phyloP scores from a whole-genome alignment of 495 filamentous ascomycete genomes.

The Xylaria cubensis region DNA sequence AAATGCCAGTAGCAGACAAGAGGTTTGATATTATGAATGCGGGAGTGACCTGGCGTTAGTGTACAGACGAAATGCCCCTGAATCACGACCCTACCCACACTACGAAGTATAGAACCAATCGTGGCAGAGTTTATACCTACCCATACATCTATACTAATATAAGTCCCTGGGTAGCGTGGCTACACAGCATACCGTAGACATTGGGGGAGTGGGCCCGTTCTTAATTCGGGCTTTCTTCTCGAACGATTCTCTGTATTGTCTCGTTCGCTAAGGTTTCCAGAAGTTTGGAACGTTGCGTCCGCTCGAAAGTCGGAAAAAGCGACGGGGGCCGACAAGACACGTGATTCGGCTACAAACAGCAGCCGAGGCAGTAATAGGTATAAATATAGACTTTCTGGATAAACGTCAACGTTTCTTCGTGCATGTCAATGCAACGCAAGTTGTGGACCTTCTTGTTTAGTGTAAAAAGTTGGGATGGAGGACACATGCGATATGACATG shows the following conservation, averaged over 20 bases:
- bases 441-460: constrained; percentile 7
- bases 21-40: not conserved
- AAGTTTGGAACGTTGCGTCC: constrained; percentile 17
- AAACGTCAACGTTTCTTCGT: not conserved
- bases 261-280: constrained; percentile 1
- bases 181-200: too few relatives aligned
- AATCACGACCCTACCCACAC: not conserved
- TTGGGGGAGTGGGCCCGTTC: constrained; percentile 8
- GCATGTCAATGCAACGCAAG: constrained; percentile 11
- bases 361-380: not conserved
- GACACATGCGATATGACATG: not conserved
- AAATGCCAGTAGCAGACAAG: too few relatives aligned
- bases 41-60: not conserved
- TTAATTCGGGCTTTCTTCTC: constrained; percentile 20
- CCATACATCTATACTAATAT: constrained; percentile 1
- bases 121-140: not conserved
- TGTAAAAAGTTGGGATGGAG: not conserved
- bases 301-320: not conserved
- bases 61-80: constrained; percentile 10
- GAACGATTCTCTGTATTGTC: constrained; percentile 17
- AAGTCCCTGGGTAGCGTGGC: not conserved
- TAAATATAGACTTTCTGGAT: constrained; percentile 1
- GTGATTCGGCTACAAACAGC: not conserved
- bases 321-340: not conserved
- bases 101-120: constrained; percentile 1